Base-by-base conservation (phyloP, 192 early-diverging fungal genomes). In the Coemansia sp. region DNA sequence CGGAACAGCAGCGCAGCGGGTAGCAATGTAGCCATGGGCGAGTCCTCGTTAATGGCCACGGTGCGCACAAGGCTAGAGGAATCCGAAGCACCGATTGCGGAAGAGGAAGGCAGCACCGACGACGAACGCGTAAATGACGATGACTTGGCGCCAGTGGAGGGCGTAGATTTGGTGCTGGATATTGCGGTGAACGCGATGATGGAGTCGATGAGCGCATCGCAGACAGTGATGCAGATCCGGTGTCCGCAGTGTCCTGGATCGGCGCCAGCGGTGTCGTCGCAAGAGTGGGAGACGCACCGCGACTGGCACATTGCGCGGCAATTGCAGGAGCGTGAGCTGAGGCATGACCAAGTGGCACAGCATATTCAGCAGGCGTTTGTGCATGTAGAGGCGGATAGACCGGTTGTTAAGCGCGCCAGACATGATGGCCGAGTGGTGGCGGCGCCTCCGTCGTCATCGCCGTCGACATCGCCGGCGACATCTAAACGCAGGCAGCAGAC, bases 231-330 rank as follows among this genome's bases (percentile, higher is more conserved):
- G 80, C 65, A 72, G 63, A 83, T 83, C 20, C 56, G 68, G 24
- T 83, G 80, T 45, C 72, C 75, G 14, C 68, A 69, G 57, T 83
- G 80, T 35, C 72, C 80, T 0, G 66, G 49, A 8, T 45, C 44
- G 2, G 66, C 76, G 18, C 57, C 70, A 12, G 41, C 72, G 6
- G 56, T 83, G 1, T 53, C 68, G 33, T 77, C 75, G 58, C 48
- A 38, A 11, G 80, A 77, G 34, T 83, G 80, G 80, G 75, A 71
- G 35, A 83, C 72, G 10, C 80, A 83, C 44, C 36, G 75, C 21
- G 80, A 83, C 62, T 83, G 80, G 80, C 80, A 83, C 60, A 70
- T 83, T 60, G 80, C 80, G 5, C 62, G 76, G 11, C 58, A 71
- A n/a, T 35, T 83, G 48, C 80, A 83, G 38, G 80, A 77, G 46